Evolutionary conservation across 176 grass and related monocot species (phyloP), one percentile per base, ranked within the genome.

Genomic region (Thalia dealbata): DNA sequence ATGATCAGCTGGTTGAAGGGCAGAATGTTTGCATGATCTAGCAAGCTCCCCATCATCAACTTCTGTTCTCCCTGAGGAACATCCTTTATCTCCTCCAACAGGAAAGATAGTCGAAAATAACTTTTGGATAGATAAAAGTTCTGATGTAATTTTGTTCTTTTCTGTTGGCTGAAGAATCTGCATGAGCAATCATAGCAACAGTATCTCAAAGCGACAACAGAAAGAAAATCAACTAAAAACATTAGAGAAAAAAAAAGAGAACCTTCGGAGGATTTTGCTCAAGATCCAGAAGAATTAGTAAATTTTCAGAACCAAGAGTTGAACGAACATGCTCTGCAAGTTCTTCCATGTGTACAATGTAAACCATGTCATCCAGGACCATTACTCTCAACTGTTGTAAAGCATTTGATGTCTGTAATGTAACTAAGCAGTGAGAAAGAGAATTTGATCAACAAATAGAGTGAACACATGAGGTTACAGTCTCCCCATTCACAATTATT

Each of bases 311-410:
- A 62, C 80, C 83, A 78, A 76, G 45, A 65, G 64, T 82, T 71
- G 81, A 84, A 28, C 76, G 86, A 10, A 43, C 83, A 76, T 86
- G 74, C 38, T 92, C 89, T 69, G 89, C 78, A 82, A 97, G 89
- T 76, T 70, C 87, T 84, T 85, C 26, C 38, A 76, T 66, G 76
- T 92, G 76, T 83, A 92, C 86, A 60, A 92, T 78, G 56, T 90
- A 97, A 66, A 84, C 76, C 84, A 90, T 90, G 51, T 97, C 93
- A 50, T 81, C 77, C 48, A 92, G 74, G 76, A 92, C 67, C 87
- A 92, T 88, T 79, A 97, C 81, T 64, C 78, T 88, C 50, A 97
- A 76, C 15, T 82, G 82, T 41, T 77, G 86, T 73, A 92, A 78
- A 5, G 86, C 85, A n/a, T 30, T 81, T 75, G 87, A 73, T 79